Conservation (phyloP, 805 yeast genomes). For the Nakazawaea wyomingensis region DNA sequence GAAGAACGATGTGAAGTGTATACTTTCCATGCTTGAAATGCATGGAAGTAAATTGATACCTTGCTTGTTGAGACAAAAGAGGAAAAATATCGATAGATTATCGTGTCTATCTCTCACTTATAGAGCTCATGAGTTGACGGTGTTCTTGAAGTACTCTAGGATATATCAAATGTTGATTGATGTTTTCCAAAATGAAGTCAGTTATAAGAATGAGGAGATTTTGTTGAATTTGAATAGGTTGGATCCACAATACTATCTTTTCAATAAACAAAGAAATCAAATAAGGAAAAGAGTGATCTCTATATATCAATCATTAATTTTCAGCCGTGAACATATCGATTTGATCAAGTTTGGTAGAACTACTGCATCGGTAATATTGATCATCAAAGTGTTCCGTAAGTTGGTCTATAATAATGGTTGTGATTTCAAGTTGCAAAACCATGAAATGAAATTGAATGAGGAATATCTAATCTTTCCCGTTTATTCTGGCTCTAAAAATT, state of each 20-base stretch:
- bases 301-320: conserved; percentile 1
- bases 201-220: background rate
- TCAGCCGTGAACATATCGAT: conserved; percentile 5
- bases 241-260: background rate
- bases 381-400: conserved; percentile 2
- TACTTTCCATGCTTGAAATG: background rate
- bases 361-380: conserved; percentile 6
- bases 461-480: conserved; percentile 1
- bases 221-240: conserved; percentile 1
- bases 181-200: background rate
- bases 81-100: background rate
- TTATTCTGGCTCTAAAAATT: background rate
- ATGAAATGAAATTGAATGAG: too few species aligned
- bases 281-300: conserved; percentile 2
- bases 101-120: background rate
- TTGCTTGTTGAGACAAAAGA: background rate
- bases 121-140: background rate
- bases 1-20: background rate
- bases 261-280: background rate
- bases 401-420: background rate
- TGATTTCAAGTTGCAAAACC: too few species aligned
- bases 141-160: conserved; percentile 1
- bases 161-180: conserved; percentile 2
- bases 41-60: background rate
- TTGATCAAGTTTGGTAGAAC: background rate